Evolutionary conservation across 2,329 filamentous ascomycete species (phyloP).

Genomic region (Gnomoniopsis smithogilvyi): DNA sequence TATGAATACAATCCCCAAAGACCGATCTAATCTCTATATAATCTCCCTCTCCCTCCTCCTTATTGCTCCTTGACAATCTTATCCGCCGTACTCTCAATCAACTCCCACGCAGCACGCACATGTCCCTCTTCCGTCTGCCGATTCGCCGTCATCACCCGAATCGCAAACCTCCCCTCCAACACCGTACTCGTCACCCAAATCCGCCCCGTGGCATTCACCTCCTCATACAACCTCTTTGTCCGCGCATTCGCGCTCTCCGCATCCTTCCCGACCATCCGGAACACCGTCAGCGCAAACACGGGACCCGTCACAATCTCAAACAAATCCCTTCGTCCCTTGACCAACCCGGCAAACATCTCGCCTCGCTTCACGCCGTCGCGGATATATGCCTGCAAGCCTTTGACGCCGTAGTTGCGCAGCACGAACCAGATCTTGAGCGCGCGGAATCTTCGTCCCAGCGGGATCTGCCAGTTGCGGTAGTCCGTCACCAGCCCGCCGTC

Average conservation of each 20-base stretch:
- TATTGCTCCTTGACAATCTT: slow-evolving; percentile 37
- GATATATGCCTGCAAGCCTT: slow-evolving; percentile 72
- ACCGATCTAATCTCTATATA: neutral
- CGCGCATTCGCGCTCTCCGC: slow-evolving; percentile 59
- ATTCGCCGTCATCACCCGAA: slow-evolving; percentile 76
- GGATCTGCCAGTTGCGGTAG: slow-evolving; percentile 97
- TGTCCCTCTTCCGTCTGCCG: slow-evolving; percentile 68
- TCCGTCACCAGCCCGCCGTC: slow-evolving; percentile 85
- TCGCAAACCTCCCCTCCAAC: slow-evolving; percentile 70
- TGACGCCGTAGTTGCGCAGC: slow-evolving; percentile 70
- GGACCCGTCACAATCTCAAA: slow-evolving; percentile 75
- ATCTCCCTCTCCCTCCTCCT: neutral
- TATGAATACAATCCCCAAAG: too few relatives aligned
- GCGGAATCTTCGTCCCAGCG: slow-evolving; percentile 83
- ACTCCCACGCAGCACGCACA: slow-evolving; percentile 69
- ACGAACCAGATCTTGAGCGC: slow-evolving; percentile 96
- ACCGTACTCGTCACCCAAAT: slow-evolving; percentile 79
- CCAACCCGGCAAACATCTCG: slow-evolving; percentile 63
- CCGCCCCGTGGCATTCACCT: slow-evolving; percentile 69
- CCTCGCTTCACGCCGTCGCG: slow-evolving; percentile 65
- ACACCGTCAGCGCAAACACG: slow-evolving; percentile 74
- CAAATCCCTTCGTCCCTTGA: slow-evolving; percentile 61
- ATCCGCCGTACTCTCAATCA: slow-evolving; percentile 64
- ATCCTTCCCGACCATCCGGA: slow-evolving; percentile 52
- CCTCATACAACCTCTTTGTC: slow-evolving; percentile 73